Evolutionary conservation across 495 filamentous ascomycete species (phyloP).

Genomic region (Aspergillus bridgeri): DNA sequence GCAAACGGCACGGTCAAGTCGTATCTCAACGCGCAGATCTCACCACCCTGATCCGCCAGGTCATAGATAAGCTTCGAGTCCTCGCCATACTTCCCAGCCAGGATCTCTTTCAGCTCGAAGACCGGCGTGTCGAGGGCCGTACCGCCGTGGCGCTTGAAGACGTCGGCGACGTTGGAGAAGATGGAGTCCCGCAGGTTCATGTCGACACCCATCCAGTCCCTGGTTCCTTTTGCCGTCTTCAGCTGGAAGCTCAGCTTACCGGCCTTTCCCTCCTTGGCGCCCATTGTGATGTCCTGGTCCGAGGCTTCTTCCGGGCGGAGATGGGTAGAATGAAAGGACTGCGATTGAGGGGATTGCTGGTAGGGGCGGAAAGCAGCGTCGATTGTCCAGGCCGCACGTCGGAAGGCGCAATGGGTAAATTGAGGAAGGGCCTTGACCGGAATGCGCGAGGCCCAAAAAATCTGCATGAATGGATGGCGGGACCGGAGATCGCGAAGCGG

Average conservation of each 20-base stretch:
- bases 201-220: constrained; percentile 35
- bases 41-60: constrained; percentile 79
- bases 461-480: constrained; percentile 16
- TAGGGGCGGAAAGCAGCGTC: constrained; percentile 1
- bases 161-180: constrained; percentile 72
- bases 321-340: constrained; percentile 2
- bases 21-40: constrained; percentile 81
- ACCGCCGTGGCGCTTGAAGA: constrained; percentile 87
- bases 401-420: constrained; percentile 6
- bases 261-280: constrained; percentile 30
- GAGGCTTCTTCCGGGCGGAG: background rate
- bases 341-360: background rate
- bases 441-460: constrained; percentile 11
- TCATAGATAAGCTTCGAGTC: constrained; percentile 90
- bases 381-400: constrained; percentile 7
- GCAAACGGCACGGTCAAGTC: constrained; percentile 91
- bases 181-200: constrained; percentile 67
- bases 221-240: constrained; percentile 45
- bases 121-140: constrained; percentile 84
- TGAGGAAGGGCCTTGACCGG: constrained; percentile 11
- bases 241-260: constrained; percentile 28
- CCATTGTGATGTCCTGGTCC: constrained; percentile 17
- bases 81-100: constrained; percentile 88
- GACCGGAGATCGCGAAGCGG: background rate
- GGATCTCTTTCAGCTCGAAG: constrained; percentile 74